Evolutionary conservation across 495 filamentous ascomycete species (phyloP).

Genomic region (Penicillium longicatenatum): DNA sequence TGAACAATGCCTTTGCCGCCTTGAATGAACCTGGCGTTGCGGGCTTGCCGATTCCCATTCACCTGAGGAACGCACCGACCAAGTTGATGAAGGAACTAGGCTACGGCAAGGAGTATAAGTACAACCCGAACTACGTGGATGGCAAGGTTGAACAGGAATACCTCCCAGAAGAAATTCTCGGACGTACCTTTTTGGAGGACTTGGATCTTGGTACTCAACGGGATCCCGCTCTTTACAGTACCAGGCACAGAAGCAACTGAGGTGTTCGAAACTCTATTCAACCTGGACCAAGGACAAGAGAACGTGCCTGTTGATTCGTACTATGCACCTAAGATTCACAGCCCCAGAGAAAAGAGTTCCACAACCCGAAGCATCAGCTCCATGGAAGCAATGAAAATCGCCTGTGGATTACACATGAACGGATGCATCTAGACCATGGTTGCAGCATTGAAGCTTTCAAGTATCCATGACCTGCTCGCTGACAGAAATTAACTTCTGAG

Average conservation of each 20-base stretch:
- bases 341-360: neutral
- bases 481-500: neutral
- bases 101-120: conserved; percentile 91
- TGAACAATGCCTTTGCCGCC: conserved; percentile 76
- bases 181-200: conserved; percentile 77
- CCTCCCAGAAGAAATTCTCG: conserved; percentile 71
- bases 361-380: neutral
- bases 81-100: conserved; percentile 90
- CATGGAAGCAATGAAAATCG: neutral
- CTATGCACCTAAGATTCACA: neutral
- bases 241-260: neutral
- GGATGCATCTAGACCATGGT: neutral
- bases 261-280: neutral
- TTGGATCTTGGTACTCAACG: conserved; percentile 75
- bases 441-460: neutral
- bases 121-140: conserved; percentile 85
- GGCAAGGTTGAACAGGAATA: conserved; percentile 91
- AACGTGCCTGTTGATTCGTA: too few species aligned
- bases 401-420: neutral
- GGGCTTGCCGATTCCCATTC: conserved; percentile 76
- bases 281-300: too few species aligned
- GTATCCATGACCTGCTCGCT: neutral
- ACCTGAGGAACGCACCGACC: conserved; percentile 90
- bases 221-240: conserved; percentile 57
- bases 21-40: conserved; percentile 79